These are phyloP conservation scores for Casaregolazyma lundiana DNA, from an alignment of 1,139 yeast species.

Conservation along the genomic window DNA sequence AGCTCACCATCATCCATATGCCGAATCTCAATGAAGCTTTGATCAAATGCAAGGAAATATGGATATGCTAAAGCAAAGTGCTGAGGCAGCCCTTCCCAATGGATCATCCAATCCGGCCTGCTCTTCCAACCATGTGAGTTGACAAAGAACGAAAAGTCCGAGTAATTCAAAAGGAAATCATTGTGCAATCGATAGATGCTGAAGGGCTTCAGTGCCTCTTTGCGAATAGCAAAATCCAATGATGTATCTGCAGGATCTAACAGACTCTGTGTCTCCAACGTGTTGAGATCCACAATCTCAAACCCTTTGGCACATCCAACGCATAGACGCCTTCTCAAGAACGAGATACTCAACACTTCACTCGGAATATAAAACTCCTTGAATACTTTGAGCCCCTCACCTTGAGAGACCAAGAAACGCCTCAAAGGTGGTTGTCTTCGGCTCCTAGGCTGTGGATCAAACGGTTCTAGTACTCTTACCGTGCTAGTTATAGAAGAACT, in stretches of 20 bases:
- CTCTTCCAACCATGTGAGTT: conserved; percentile 96
- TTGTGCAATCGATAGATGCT: conserved; percentile 87
- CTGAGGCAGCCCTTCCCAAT: conserved; percentile 96
- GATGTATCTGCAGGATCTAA: conserved; percentile 97
- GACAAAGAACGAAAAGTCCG: conserved; percentile 91
- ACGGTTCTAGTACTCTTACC: conserved; percentile 85
- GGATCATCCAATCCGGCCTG: conserved; percentile 87
- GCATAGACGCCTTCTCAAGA: conserved; percentile 81
- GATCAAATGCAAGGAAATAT: conserved; percentile 83
- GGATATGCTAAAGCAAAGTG: conserved; percentile 93
- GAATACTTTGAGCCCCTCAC: conserved; percentile 58
- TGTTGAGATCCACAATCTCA: conserved; percentile 81
- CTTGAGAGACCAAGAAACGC: conserved; percentile 43
- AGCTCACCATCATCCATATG: conserved; percentile 85
- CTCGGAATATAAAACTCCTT: conserved; percentile 77
- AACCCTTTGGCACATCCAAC: conserved; percentile 96
- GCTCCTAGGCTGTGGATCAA: conserved; percentile 42
- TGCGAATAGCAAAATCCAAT: conserved; percentile 86
- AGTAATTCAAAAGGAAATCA: conserved; percentile 80
- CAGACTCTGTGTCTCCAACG: conserved; percentile 67
- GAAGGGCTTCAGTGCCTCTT: conserved; percentile 81
- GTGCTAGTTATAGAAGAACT: conserved; percentile 67
- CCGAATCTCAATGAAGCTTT: conserved; percentile 84
- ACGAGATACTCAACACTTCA: conserved; percentile 89
- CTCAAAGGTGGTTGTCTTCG: conserved; percentile 43